Evolutionary conservation across 2,329 filamentous ascomycete species (phyloP).

Genomic region (Calonectria naviculata): DNA sequence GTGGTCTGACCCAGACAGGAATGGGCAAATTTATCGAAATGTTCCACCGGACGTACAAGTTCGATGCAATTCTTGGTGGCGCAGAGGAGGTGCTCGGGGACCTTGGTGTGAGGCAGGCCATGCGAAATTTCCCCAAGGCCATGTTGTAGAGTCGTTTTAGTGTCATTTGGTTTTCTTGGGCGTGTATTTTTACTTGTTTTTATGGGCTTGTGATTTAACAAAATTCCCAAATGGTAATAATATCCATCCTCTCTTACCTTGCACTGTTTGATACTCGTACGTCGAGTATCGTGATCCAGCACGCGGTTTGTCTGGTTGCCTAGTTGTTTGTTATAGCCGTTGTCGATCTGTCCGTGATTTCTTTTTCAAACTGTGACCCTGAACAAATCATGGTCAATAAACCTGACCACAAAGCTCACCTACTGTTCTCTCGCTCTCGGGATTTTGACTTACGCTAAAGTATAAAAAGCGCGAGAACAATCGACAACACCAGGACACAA

Average conservation of each 20-base stretch:
- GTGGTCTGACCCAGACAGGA: constrained; percentile 81
- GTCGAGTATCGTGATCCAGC: background rate
- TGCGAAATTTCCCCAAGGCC: constrained; percentile 86
- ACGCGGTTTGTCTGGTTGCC: background rate
- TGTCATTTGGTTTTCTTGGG: background rate
- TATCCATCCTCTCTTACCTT: background rate
- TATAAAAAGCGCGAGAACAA: constrained; percentile 16
- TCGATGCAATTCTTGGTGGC: constrained; percentile 81
- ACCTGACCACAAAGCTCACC: constrained; percentile 12
- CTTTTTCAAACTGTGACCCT: background rate
- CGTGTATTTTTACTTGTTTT: constrained; percentile 21
- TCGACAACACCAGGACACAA: constrained; percentile 38
- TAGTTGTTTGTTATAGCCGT: background rate
- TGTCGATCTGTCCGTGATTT: background rate
- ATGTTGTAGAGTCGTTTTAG: constrained; percentile 69
- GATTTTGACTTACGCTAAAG: constrained; percentile 4
- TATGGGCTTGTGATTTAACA: background rate
- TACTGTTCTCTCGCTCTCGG: constrained; percentile 1
- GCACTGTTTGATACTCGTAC: background rate
- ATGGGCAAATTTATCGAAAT: constrained; percentile 88
- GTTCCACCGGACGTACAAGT: constrained; percentile 88
- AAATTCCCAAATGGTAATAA: background rate
- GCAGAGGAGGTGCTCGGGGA: constrained; percentile 87
- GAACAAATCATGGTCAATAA: background rate
- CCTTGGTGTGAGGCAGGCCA: constrained; percentile 84